These are phyloP conservation scores for Paramecium caudatum DNA, from an alignment of 73 alveolate genomes.

Conservation along the genomic window DNA sequence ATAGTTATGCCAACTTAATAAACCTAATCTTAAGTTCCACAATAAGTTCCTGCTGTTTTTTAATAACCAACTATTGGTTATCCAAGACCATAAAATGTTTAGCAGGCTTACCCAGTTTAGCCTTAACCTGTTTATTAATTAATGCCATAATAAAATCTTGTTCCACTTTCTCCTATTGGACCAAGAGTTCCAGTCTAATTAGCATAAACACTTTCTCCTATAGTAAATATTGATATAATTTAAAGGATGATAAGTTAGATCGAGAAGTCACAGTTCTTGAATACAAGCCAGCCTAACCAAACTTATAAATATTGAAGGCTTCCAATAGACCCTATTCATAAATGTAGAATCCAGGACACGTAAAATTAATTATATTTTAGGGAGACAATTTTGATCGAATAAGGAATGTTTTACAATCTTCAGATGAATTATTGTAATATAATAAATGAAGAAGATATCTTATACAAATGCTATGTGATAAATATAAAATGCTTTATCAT, in stretches of 20 bases:
- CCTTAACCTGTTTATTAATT: background rate
- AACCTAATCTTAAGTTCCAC: too few relatives aligned
- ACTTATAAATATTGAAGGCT: background rate
- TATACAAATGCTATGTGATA: too few relatives aligned
- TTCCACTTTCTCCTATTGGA: background rate
- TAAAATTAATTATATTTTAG: background rate
- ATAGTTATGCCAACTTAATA: too few relatives aligned
- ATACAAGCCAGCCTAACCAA: background rate
- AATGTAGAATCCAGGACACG: background rate
- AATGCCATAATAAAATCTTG: background rate
- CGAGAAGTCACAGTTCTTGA: slow-evolving; percentile 21
- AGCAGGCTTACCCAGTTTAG: background rate
- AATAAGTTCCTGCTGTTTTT: background rate
- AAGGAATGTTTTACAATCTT: background rate
- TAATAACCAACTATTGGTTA: background rate
- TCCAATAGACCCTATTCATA: background rate
- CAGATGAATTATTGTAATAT: slow-evolving; percentile 7
- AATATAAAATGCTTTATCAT: too few relatives aligned
- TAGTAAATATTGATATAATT: background rate
- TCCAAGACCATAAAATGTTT: background rate
- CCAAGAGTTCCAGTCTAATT: background rate
- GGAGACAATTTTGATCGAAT: slow-evolving; percentile 18
- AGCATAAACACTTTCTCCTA: background rate
- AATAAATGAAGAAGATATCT: too few relatives aligned
- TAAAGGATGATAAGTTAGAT: background rate